Evolutionary conservation across 2,329 filamentous ascomycete species (phyloP).

Genomic region (Hypoxylon sp.): DNA sequence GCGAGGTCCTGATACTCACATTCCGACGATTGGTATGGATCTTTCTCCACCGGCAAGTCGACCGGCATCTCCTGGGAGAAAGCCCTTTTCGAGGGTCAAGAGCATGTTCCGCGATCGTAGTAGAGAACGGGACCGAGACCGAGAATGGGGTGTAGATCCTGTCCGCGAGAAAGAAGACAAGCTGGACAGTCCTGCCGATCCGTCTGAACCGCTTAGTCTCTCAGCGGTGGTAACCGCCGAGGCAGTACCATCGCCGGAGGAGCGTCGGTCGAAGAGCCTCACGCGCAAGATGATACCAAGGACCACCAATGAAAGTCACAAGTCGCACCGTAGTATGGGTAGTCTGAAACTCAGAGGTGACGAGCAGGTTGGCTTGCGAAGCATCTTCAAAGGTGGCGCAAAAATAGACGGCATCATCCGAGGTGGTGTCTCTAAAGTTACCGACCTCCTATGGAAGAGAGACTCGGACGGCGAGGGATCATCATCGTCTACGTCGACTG

Average conservation of each 20-base stretch:
- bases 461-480: constrained; percentile 49
- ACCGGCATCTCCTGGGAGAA: constrained; percentile 68
- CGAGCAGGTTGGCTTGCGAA: constrained; percentile 66
- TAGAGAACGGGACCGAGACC: constrained; percentile 38
- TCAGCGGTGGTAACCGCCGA: constrained; percentile 42
- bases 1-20: constrained; percentile 56
- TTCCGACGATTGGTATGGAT: constrained; percentile 68
- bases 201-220: constrained; percentile 36
- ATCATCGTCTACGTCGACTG: constrained; percentile 53
- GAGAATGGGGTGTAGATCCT: constrained; percentile 50
- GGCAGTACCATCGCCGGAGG: constrained; percentile 40
- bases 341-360: constrained; percentile 57
- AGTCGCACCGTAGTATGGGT: constrained; percentile 56
- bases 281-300: constrained; percentile 48
- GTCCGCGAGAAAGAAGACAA: constrained; percentile 48
- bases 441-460: constrained; percentile 65
- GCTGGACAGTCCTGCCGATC: constrained; percentile 42
- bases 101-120: constrained; percentile 64
- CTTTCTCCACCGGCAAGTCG: constrained; percentile 70
- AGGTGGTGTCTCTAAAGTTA: constrained; percentile 63
- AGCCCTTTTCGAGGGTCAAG: constrained; percentile 64
- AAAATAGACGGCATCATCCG: constrained; percentile 74
- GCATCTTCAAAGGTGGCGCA: constrained; percentile 79
- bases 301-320: constrained; percentile 57
- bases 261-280: constrained; percentile 50